Evolutionary conservation across 2,329 filamentous ascomycete genomes (phyloP).

Genomic region (Epichloe elymi): DNA sequence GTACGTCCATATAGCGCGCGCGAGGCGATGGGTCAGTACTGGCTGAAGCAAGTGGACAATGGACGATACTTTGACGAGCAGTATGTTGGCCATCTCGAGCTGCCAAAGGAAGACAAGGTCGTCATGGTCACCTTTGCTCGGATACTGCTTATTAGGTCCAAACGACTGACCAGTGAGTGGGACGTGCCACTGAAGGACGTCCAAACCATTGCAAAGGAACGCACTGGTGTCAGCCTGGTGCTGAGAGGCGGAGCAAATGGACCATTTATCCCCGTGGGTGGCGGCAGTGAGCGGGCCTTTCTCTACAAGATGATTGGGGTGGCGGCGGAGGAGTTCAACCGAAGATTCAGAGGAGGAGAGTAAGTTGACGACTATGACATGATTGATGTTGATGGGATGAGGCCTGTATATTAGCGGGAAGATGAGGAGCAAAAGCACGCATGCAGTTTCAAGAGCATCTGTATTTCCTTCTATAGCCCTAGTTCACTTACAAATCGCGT

Average conservation of each 20-base stretch:
- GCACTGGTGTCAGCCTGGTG: constrained; percentile 81
- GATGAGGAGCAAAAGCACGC: not conserved
- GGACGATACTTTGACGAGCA: constrained; percentile 96
- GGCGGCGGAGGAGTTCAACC: constrained; percentile 55
- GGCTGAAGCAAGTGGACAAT: constrained; percentile 96
- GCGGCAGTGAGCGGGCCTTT: constrained; percentile 59
- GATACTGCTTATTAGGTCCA: constrained; percentile 81
- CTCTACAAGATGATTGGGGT: constrained; percentile 53
- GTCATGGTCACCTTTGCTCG: constrained; percentile 79
- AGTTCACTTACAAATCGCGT: no score
- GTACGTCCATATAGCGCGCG: constrained; percentile 89
- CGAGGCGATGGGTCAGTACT: constrained; percentile 92
- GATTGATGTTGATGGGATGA: not conserved
- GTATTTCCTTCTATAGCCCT: not conserved
- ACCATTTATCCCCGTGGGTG: constrained; percentile 86
- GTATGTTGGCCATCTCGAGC: constrained; percentile 92
- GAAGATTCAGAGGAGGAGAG: constrained; percentile 36
- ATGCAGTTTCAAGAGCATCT: not conserved
- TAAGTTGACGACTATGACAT: constrained; percentile 6
- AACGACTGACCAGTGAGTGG: constrained; percentile 83
- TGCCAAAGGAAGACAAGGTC: constrained; percentile 77
- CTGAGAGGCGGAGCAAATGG: constrained; percentile 85
- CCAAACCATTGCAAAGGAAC: constrained; percentile 92
- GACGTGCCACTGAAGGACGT: constrained; percentile 92
- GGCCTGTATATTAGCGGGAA: not conserved